These are phyloP conservation scores for Thielaviopsis populi DNA, from an alignment of 2,329 filamentous ascomycete genomes.

Conservation along the genomic window DNA sequence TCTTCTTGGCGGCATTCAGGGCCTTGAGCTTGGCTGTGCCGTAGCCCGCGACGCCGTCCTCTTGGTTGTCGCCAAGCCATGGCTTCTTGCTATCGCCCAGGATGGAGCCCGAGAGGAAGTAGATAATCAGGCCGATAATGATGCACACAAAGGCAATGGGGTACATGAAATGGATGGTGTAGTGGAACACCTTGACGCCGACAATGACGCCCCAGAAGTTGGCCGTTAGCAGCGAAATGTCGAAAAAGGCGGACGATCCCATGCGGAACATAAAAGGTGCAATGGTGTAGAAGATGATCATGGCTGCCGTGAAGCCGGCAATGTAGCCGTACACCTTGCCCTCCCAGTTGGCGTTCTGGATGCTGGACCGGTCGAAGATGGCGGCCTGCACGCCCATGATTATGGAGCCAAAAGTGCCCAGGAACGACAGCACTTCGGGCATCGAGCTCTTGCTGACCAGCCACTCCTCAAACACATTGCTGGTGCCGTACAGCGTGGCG, in stretches of 20 bases:
- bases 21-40: conserved; percentile 75
- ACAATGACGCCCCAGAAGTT: conserved; percentile 98
- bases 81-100: conserved; percentile 86
- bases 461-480: conserved; percentile 89
- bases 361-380: conserved; percentile 74
- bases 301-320: conserved; percentile 72
- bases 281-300: conserved; percentile 74
- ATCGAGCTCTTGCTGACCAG: conserved; percentile 73
- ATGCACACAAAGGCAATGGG: conserved; percentile 92
- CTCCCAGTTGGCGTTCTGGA: conserved; percentile 51
- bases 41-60: conserved; percentile 60
- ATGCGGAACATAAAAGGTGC: conserved; percentile 82
- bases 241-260: conserved; percentile 85
- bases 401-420: conserved; percentile 73
- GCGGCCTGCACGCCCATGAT: conserved; percentile 85
- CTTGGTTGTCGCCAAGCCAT: conserved; percentile 81
- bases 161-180: conserved; percentile 75
- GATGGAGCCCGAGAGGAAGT: conserved; percentile 71
- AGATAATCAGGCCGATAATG: conserved; percentile 68
- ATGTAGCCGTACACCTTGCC: conserved; percentile 62
- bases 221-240: conserved; percentile 81
- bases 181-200: conserved; percentile 71
- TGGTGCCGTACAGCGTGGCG: conserved; percentile 79
- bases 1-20: conserved; percentile 35
- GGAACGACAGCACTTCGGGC: conserved; percentile 85